A percentile compares a stretch with the other conserved stretches of the same genome.
These are phyloP conservation scores for Arachnopeziza araneosa DNA, from an alignment of 2,329 filamentous ascomycete species.

Conservation along the genomic window DNA sequence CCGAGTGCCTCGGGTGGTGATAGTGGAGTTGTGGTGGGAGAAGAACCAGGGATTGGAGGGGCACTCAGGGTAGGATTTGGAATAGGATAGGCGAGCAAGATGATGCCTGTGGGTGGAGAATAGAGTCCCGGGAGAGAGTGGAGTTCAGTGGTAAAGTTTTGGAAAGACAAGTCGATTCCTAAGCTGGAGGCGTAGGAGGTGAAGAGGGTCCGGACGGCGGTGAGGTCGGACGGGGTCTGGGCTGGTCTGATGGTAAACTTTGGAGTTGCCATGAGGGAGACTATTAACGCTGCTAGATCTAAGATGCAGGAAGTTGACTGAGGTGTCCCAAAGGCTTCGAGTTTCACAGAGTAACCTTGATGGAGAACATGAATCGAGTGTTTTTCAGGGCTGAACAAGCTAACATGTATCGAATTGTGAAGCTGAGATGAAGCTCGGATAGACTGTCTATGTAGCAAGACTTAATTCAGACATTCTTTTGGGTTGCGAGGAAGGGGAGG, in stretches of 20 bases:
- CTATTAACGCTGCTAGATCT: too few relatives aligned
- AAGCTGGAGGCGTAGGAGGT: conserved; percentile 39
- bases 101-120: background rate
- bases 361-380: too few relatives aligned
- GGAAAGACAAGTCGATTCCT: conserved; percentile 38
- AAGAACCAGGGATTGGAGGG: background rate
- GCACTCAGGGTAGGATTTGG: background rate
- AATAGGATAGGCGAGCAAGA: background rate
- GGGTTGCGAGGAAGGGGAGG: background rate
- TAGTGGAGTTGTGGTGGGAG: too few relatives aligned
- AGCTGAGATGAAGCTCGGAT: too few relatives aligned
- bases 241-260: conserved; percentile 33
- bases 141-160: background rate
- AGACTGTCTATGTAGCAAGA: too few relatives aligned
- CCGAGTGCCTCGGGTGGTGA: background rate
- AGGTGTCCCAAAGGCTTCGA: too few relatives aligned
- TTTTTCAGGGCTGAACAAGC: too few relatives aligned
- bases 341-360: too few relatives aligned
- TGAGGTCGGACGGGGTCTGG: conserved; percentile 36
- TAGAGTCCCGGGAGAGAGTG: background rate
- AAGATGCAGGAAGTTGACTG: too few relatives aligned
- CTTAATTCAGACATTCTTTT: too few relatives aligned
- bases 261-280: background rate
- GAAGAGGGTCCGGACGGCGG: conserved; percentile 38
- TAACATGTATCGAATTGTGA: too few relatives aligned